Percentiles rank a stretch among this genome's conserved stretches.
Evolutionary conservation across 805 yeast species (phyloP).

Genomic region (Hanseniaspora guilliermondii): DNA sequence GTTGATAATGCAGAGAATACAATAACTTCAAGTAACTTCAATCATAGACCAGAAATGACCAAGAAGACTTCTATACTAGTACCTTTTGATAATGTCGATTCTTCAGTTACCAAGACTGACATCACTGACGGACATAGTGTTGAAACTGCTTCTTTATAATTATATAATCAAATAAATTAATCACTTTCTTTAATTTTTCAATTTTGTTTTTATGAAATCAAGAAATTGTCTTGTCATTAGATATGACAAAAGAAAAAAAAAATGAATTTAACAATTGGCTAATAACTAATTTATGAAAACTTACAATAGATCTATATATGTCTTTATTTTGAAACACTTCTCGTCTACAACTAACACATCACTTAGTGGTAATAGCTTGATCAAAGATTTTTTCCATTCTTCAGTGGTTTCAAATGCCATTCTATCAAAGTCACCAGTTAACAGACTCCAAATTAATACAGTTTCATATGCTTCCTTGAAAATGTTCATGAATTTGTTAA

Average conservation of each 20-base stretch:
- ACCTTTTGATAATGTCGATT: conserved; percentile 12
- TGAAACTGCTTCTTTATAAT: conserved; percentile 13
- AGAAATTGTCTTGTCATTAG: too few relatives aligned
- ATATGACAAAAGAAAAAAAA: neutral
- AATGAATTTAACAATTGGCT: too few relatives aligned
- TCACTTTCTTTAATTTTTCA: too few relatives aligned
- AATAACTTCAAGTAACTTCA: neutral
- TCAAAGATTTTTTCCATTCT: conserved; percentile 1
- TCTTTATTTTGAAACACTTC: neutral
- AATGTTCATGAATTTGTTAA: neutral
- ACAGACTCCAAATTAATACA: conserved; percentile 5
- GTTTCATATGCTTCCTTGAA: conserved; percentile 8
- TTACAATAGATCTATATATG: neutral
- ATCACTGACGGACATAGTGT: conserved; percentile 10
- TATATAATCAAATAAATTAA: neutral
- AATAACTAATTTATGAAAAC: neutral
- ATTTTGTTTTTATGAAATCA: too few relatives aligned
- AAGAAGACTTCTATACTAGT: conserved; percentile 4
- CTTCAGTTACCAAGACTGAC: conserved; percentile 9
- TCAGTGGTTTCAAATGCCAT: neutral
- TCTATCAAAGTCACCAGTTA: conserved; percentile 13
- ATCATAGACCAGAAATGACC: conserved; percentile 2
- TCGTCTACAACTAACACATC: neutral
- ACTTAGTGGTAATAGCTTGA: neutral
- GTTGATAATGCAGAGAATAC: conserved; percentile 15